phyloP scores from a whole-genome alignment of 2,329 filamentous ascomycete genomes.

The Paramyrothecium roridum region DNA sequence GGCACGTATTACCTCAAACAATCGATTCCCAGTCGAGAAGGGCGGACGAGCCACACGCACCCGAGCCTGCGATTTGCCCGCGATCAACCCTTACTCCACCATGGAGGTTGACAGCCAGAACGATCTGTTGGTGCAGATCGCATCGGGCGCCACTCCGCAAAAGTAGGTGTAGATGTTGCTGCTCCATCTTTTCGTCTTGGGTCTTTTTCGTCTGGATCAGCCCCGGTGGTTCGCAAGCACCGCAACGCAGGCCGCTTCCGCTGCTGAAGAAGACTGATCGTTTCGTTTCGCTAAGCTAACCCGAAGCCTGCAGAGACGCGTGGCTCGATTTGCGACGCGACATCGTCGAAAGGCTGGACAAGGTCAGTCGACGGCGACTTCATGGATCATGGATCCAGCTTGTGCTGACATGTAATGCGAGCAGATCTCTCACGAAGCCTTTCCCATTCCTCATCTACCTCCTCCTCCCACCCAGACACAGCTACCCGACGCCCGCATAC shows the following conservation, averaged over 20 bases:
- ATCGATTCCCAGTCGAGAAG: too few relatives aligned
- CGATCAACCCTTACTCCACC: conserved; percentile 15
- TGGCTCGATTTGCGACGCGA: conserved; percentile 67
- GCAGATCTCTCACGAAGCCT: conserved; percentile 73
- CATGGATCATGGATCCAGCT: conserved; percentile 4
- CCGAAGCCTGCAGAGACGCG: conserved; percentile 50
- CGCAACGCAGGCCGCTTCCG: conserved; percentile 1
- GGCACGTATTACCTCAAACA: background rate
- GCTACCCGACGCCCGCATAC: conserved; percentile 36
- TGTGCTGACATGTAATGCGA: conserved; percentile 4
- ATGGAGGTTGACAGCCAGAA: conserved; percentile 58
- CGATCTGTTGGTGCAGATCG: conserved; percentile 43
- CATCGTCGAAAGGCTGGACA: conserved; percentile 66
- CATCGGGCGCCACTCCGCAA: conserved; percentile 50
- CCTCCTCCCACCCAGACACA: conserved; percentile 36
- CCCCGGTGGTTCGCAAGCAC: too few relatives aligned
- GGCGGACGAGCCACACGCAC: background rate
- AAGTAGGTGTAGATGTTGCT: conserved; percentile 40
- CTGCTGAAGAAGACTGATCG: conserved; percentile 10
- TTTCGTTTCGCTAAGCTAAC: conserved; percentile 12
- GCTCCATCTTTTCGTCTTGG: too few relatives aligned
- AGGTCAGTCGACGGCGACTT: conserved; percentile 31
- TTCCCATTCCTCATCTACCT: conserved; percentile 65
- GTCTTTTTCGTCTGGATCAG: too few relatives aligned
- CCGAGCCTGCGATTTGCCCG: background rate